Base-by-base conservation (phyloP, 352 stramenopile genomes). In the Pythium pectinolyticum region DNA sequence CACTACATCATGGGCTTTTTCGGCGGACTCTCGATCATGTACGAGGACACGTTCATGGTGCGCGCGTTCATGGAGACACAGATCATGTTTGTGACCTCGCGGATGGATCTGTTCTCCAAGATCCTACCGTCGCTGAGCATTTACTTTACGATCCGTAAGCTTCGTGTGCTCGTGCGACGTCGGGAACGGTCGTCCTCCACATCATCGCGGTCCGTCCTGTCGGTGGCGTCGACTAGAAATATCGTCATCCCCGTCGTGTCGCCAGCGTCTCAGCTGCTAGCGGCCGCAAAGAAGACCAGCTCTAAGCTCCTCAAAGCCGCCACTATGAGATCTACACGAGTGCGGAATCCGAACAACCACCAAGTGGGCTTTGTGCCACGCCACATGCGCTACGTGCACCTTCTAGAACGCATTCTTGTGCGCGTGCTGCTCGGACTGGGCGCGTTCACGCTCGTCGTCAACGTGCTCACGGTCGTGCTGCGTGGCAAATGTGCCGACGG, bases 1-100 rank as follows among this genome's bases (percentile, higher is more conserved):
- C 54, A 59, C 25, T 67, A 67, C 52, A 60, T 62, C n/a, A 5
- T 1, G 4, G 39, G 41, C 27, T 51, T 69, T 37, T 47, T 69
- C 17, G 46, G 43, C n/a, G 43, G 30, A 15, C 41, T 52, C 8
- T 50, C 66, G 10, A 32, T 69, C 4, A 53, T 67, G 15, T 69
- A 66, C 39, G 39, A 61, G 5, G 62, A 74, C 25, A 67, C 57
- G 46, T 73, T 63, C 57, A 63, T 64, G 14, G 51, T 63, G 32
- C 39, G 65, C 12, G 66, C 55, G 11, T 22, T 70, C 14, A 66
- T 69, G 61, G 66, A 73, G 47, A 31, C 54, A 1, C 56, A 58
- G 22, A 27, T 60, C 34, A 47, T 73, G 19, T 50, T 66, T 9
- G 55, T 58, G 10, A 57, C 51, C 11, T 70, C 66, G 11, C 27